Evolutionary conservation across 2,329 filamentous ascomycete genomes (phyloP).

Genomic region (Neonectria magnoliae): DNA sequence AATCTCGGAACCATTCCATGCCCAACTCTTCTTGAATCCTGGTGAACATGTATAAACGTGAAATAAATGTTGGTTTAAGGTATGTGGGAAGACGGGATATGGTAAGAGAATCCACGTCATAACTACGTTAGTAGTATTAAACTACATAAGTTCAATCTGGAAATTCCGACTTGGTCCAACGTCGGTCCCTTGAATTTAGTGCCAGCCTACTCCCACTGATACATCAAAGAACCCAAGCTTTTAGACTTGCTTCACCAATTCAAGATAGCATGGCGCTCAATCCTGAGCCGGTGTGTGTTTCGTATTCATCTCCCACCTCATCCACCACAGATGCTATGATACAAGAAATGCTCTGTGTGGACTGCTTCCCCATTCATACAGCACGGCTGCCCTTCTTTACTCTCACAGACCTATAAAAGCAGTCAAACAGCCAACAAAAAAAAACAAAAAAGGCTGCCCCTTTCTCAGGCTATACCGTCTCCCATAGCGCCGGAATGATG

Average conservation of each 20-base stretch:
- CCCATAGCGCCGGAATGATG: slow-evolving; percentile 32
- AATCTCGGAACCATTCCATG: background rate
- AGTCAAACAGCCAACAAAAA: slow-evolving; percentile 15
- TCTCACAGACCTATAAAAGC: slow-evolving; percentile 13
- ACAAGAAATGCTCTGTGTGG: slow-evolving; percentile 22
- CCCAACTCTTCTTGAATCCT: background rate
- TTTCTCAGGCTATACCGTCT: slow-evolving; percentile 23
- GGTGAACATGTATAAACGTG: background rate
- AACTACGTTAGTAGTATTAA: too few species aligned
- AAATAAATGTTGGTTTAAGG: too few species aligned
- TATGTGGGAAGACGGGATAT: too few species aligned
- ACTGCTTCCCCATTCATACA: slow-evolving; percentile 34
- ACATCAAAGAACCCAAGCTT: too few species aligned
- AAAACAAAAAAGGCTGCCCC: slow-evolving; percentile 20
- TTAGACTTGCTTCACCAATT: background rate
- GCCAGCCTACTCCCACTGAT: background rate
- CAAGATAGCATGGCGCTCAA: slow-evolving; percentile 21
- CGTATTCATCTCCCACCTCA: slow-evolving; percentile 20
- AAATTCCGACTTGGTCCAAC: background rate
- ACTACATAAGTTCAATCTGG: background rate
- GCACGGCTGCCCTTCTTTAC: slow-evolving; percentile 22
- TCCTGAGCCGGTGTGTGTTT: slow-evolving; percentile 26
- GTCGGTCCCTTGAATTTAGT: background rate
- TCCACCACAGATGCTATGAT: slow-evolving; percentile 28
- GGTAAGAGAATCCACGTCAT: too few species aligned